Percentiles rank a stretch among this genome's conserved stretches.
These are phyloP conservation scores for Wallacemonas collosoma DNA, from an alignment of 208 protist genomes.

Conservation along the genomic window DNA sequence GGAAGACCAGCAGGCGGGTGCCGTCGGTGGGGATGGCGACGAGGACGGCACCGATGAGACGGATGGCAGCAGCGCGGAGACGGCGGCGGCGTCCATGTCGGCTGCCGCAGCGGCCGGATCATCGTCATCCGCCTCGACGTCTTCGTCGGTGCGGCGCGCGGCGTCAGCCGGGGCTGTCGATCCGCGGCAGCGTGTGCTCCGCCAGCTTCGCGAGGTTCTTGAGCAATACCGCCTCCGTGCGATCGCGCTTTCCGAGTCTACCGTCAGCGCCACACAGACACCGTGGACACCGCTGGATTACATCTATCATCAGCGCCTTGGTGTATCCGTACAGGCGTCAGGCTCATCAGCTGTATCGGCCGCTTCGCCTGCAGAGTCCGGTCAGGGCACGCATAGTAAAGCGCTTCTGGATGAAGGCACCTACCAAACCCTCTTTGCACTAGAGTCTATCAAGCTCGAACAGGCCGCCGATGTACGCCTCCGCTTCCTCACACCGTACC, in stretches of 20 bases:
- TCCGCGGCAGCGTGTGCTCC: conserved; percentile 11
- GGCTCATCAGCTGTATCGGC: background rate
- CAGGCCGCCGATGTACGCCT: background rate
- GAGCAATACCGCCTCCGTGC: conserved; percentile 5
- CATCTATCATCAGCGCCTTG: background rate
- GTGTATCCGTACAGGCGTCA: background rate
- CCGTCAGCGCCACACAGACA: background rate
- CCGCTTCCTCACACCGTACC: conserved; percentile 9
- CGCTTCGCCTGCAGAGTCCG: too few relatives aligned
- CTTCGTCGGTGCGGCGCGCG: conserved; percentile 2
- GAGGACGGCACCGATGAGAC: conserved; percentile 20
- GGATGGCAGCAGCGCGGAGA: background rate
- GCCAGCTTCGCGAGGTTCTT: conserved; percentile 1
- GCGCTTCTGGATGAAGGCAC: background rate
- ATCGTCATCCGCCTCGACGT: background rate
- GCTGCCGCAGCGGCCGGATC: conserved; percentile 11
- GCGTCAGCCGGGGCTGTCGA: background rate
- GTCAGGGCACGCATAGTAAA: background rate
- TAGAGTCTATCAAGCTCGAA: background rate
- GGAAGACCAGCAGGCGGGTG: conserved; percentile 25
- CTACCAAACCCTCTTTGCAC: conserved; percentile 7
- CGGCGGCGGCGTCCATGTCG: conserved; percentile 16
- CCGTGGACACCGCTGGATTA: conserved; percentile 11
- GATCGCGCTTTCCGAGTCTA: background rate
- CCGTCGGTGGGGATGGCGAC: conserved; percentile 10